Percentiles rank a stretch among this genome's conserved stretches.
Evolutionary conservation across 1,284 basidiomycete genomes (phyloP).

Genomic region (Trichosporon asahii): DNA sequence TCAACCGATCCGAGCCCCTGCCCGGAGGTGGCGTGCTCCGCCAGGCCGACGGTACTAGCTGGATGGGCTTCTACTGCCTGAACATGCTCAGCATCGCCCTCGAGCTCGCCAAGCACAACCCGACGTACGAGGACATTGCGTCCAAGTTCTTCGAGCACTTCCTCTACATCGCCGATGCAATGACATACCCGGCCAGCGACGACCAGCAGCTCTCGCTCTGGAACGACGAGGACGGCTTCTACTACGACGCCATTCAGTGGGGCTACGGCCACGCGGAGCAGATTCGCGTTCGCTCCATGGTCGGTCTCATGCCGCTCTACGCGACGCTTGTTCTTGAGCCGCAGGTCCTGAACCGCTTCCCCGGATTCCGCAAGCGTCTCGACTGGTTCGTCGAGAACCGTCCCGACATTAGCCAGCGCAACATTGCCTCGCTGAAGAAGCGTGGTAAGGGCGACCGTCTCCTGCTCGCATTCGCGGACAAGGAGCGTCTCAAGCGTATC

Average conservation of each 20-base stretch:
- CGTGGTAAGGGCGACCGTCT: constrained; percentile 80
- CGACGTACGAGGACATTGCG: constrained; percentile 98
- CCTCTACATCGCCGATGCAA: constrained; percentile 93
- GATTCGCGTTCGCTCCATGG: constrained; percentile 85
- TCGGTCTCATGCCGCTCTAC: constrained; percentile 93
- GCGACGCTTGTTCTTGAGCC: constrained; percentile 93
- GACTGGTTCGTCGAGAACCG: constrained; percentile 97
- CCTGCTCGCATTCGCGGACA: constrained; percentile 82
- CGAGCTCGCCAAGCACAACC: constrained; percentile 95
- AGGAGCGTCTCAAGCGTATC: constrained; percentile 82
- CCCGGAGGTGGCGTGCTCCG: constrained; percentile 87
- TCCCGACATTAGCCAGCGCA: constrained; percentile 76
- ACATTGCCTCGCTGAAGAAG: constrained; percentile 91
- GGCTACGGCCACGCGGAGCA: constrained; percentile 78
- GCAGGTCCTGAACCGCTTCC: constrained; percentile 78
- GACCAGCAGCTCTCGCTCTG: constrained; percentile 79
- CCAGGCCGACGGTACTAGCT: constrained; percentile 95
- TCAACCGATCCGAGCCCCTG: constrained; percentile 96
- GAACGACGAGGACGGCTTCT: constrained; percentile 96
- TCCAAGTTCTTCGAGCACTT: constrained; percentile 86
- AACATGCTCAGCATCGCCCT: constrained; percentile 89
- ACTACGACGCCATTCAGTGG: constrained; percentile 94
- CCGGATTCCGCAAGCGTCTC: constrained; percentile 93
- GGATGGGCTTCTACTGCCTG: constrained; percentile 98
- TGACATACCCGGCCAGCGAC: constrained; percentile 79